Evolutionary conservation across 768 basidiomycete species (phyloP).

Genomic region (Phlebiopsis flavidoalba): DNA sequence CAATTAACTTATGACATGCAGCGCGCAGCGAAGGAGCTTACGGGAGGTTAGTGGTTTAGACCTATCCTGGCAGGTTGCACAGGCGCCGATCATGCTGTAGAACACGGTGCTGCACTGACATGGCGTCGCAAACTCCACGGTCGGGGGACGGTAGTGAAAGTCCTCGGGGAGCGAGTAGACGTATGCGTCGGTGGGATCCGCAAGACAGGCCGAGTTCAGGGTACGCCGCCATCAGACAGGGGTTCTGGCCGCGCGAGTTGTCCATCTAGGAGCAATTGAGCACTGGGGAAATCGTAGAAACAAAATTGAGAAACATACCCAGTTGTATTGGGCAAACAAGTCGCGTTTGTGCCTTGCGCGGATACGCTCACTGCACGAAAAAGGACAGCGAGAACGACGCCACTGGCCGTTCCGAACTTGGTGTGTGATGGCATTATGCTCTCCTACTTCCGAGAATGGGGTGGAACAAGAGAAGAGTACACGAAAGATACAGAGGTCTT

Average conservation of each 20-base stretch:
- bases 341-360: constrained; percentile 12
- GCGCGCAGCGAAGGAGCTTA: constrained; percentile 15
- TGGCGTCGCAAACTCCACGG: constrained; percentile 23
- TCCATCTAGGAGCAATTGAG: background rate
- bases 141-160: constrained; percentile 38
- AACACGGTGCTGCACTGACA: constrained; percentile 56
- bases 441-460: background rate
- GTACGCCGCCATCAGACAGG: constrained; percentile 14
- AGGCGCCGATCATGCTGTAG: constrained; percentile 53
- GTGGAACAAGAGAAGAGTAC: background rate
- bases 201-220: constrained; percentile 14
- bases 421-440: background rate
- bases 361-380: background rate
- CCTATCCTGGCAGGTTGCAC: constrained; percentile 49
- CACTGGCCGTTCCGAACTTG: background rate
- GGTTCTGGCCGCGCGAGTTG: constrained; percentile 11
- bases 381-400: background rate
- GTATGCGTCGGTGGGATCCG: constrained; percentile 11
- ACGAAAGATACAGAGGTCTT: background rate
- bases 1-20: constrained; percentile 8
- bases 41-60: constrained; percentile 33
- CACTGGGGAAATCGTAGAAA: background rate
- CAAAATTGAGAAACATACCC: constrained; percentile 1
- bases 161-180: constrained; percentile 15
- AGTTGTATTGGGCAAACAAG: constrained; percentile 5